Conservation (phyloP, 202 grass and related monocot genomes). For the Panicum hallii region DNA sequence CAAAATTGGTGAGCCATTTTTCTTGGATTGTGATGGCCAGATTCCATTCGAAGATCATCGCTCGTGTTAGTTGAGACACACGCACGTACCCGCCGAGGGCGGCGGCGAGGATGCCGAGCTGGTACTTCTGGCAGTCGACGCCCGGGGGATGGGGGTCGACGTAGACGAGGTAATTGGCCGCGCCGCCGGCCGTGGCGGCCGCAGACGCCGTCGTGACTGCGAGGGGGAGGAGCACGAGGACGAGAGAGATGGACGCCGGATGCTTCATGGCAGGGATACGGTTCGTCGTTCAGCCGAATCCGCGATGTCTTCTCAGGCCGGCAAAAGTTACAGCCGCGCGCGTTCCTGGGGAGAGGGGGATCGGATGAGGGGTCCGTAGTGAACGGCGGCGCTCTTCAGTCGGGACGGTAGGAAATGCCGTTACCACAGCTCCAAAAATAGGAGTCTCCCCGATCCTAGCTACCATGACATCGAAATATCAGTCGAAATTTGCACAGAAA, state of each 20-base stretch:
- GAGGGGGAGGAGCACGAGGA: not conserved
- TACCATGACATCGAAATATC: not conserved
- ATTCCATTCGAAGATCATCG: not conserved
- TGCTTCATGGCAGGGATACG: conserved; percentile 28
- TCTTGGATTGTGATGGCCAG: too few species aligned
- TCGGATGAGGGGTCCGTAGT: not conserved
- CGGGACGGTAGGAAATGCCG: not conserved
- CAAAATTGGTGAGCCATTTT: not conserved
- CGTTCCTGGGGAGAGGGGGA: not conserved
- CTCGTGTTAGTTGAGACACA: not conserved
- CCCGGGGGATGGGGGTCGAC: conserved; percentile 43
- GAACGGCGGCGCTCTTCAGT: not conserved
- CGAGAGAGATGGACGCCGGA: not conserved
- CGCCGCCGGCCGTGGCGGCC: not conserved
- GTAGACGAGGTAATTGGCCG: conserved; percentile 54
- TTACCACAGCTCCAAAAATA: not conserved
- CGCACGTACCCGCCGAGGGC: conserved; percentile 51
- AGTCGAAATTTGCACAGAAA: not conserved
- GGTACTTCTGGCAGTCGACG: conserved; percentile 49
- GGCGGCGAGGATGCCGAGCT: conserved; percentile 65
- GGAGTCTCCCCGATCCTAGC: not conserved
- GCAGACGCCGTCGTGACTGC: not conserved
- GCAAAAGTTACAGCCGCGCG: not conserved
- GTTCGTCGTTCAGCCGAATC: not conserved
- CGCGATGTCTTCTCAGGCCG: not conserved